A percentile compares a stretch with the other conserved stretches of the same genome.
phyloP scores from a whole-genome alignment of 345 rosid species.

The Populus davidiana region DNA sequence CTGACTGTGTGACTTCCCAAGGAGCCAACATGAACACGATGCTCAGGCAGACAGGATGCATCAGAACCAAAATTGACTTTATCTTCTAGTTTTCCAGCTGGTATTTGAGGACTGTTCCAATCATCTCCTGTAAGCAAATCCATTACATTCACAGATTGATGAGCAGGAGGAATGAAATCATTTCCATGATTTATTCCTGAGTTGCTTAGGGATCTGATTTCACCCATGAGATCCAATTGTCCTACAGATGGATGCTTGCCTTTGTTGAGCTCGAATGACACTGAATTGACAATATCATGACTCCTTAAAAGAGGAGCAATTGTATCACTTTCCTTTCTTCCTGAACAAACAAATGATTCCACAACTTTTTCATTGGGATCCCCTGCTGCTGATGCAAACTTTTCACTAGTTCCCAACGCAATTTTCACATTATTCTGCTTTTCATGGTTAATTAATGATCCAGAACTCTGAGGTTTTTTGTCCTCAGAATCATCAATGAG shows the following conservation, averaged over 20 bases:
- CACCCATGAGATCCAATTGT: slow-evolving; percentile 28
- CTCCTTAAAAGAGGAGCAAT: slow-evolving; percentile 3
- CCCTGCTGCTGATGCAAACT: slow-evolving; percentile 7
- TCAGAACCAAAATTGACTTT: slow-evolving; percentile 22
- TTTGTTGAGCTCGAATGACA: slow-evolving; percentile 17
- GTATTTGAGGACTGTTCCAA: slow-evolving; percentile 22
- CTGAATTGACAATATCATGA: slow-evolving; percentile 2
- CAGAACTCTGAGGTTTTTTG: slow-evolving; percentile 17
- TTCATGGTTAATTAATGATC: slow-evolving; percentile 12
- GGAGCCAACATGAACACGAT: slow-evolving; percentile 12
- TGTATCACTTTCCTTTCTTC: slow-evolving; percentile 11
- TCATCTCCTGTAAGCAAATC: slow-evolving; percentile 51
- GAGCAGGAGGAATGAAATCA: slow-evolving; percentile 22
- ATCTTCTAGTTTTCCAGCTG: slow-evolving; percentile 33
- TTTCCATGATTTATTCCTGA: slow-evolving; percentile 13
- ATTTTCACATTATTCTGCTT: slow-evolving; percentile 16
- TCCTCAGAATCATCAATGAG: slow-evolving; percentile 19
- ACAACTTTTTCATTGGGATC: slow-evolving; percentile 24
- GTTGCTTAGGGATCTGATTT: slow-evolving; percentile 19
- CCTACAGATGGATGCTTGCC: slow-evolving; percentile 26
- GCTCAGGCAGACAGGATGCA: slow-evolving; percentile 10
- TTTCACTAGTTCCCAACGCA: slow-evolving; percentile 9
- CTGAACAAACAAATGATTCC: slow-evolving; percentile 25
- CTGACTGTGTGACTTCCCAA: neutral
- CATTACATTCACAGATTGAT: slow-evolving; percentile 25